phyloP scores from a whole-genome alignment of 768 basidiomycete species.

The Lyophyllum atratum region DNA sequence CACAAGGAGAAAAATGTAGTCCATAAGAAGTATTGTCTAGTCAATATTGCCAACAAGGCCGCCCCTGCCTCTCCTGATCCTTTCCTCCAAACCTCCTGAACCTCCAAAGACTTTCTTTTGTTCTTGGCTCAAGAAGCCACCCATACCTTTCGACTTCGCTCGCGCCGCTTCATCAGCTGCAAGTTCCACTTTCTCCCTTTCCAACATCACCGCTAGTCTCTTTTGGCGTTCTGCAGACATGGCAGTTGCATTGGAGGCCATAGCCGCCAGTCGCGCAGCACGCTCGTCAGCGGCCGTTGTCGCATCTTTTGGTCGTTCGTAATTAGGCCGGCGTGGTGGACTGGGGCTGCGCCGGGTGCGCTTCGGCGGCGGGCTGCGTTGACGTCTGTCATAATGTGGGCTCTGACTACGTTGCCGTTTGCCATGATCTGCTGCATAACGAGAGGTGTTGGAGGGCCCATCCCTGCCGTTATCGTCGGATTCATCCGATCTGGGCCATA shows the following conservation, averaged over 20 bases:
- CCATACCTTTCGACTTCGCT: conserved; percentile 75
- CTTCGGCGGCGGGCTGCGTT: conserved; percentile 38
- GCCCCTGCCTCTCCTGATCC: conserved; percentile 71
- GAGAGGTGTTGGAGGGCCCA: conserved; percentile 27
- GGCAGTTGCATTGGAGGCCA: conserved; percentile 72
- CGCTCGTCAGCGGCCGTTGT: conserved; percentile 51
- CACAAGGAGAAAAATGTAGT: background rate
- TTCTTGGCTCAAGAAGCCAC: conserved; percentile 79
- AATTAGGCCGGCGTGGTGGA: conserved; percentile 26
- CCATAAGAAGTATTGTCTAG: background rate
- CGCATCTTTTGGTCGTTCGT: conserved; percentile 21
- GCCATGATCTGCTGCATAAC: conserved; percentile 26
- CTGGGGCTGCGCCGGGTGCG: conserved; percentile 49
- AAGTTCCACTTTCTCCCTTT: conserved; percentile 76
- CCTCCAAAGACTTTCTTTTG: conserved; percentile 86
- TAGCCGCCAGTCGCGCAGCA: conserved; percentile 86
- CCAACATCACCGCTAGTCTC: conserved; percentile 66
- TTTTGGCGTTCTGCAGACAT: conserved; percentile 72
- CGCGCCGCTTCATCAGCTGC: conserved; percentile 72
- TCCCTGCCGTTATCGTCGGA: conserved; percentile 44
- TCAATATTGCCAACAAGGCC: conserved; percentile 70
- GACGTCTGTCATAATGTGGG: conserved; percentile 26
- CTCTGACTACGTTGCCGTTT: conserved; percentile 43
- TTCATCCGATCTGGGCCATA: conserved; percentile 54
- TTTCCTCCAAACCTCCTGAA: conserved; percentile 74